Conservation (phyloP, 169 alveolate species). For the Plasmodium vivax region DNA sequence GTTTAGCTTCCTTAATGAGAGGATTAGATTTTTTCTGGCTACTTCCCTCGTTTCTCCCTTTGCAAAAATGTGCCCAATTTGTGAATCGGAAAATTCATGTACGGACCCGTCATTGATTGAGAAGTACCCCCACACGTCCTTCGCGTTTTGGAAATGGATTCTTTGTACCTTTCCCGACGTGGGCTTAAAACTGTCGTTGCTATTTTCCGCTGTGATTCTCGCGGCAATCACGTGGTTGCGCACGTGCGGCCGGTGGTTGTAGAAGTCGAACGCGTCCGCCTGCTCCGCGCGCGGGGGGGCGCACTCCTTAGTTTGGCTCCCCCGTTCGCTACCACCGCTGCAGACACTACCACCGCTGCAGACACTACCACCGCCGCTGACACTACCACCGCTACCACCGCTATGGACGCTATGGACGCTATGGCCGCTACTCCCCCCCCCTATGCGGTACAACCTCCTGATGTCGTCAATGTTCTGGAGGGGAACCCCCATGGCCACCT, state of each 20-base stretch:
- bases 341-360: neutral
- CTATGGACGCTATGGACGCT: no score
- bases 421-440: neutral
- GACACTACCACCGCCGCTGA: neutral
- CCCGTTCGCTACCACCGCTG: neutral
- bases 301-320: neutral
- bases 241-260: constrained; percentile 43
- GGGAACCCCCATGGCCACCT: constrained; percentile 90
- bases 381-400: neutral
- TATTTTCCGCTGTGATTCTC: constrained; percentile 90
- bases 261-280: constrained; percentile 59
- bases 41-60: constrained; percentile 85
- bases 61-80: constrained; percentile 91
- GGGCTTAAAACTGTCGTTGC: constrained; percentile 90
- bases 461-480: constrained; percentile 86
- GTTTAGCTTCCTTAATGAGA: constrained; percentile 82
- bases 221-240: constrained; percentile 86
- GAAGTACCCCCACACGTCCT: constrained; percentile 88
- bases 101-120: constrained; percentile 87
- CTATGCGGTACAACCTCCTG: constrained; percentile 77
- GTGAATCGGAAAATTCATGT: constrained; percentile 91
- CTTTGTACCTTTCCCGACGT: constrained; percentile 85
- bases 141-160: constrained; percentile 80
- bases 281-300: neutral
- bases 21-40: constrained; percentile 82